These are phyloP conservation scores for Conringia planisiliqua DNA, from an alignment of 345 rosid species.

Conservation along the genomic window DNA sequence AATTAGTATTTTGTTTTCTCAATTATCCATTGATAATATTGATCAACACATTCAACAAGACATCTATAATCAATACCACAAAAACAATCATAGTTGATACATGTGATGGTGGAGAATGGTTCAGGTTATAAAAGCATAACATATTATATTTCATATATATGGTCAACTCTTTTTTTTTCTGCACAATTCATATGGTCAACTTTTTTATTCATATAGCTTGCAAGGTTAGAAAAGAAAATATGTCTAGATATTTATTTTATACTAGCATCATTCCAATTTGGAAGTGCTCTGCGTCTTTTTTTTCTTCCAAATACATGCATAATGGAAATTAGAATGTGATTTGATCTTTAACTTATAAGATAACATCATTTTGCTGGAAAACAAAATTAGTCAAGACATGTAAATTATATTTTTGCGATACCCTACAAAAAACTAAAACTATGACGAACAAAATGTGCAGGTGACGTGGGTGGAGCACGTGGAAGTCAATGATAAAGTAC, in stretches of 20 bases:
- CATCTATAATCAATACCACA: not conserved
- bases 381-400: not conserved
- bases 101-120: not conserved
- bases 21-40: not conserved
- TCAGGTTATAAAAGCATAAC: not conserved
- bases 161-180: not conserved
- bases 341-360: not conserved
- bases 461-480: conserved; percentile 88
- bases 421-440: not conserved
- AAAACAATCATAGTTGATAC: not conserved
- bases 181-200: not conserved
- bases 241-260: not conserved
- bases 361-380: not conserved
- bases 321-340: not conserved
- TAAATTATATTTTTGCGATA: not conserved
- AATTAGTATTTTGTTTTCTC: not conserved
- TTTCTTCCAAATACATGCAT: not conserved
- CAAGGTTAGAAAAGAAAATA: not conserved
- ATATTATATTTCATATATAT: not conserved
- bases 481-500: conserved; percentile 54
- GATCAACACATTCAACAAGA: not conserved
- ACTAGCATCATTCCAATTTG: not conserved
- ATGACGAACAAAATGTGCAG: conserved; percentile 32
- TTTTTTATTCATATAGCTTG: not conserved
- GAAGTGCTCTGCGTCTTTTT: not conserved